These are phyloP conservation scores for Pythium dissimile DNA, from an alignment of 352 stramenopile species.

Conservation along the genomic window DNA sequence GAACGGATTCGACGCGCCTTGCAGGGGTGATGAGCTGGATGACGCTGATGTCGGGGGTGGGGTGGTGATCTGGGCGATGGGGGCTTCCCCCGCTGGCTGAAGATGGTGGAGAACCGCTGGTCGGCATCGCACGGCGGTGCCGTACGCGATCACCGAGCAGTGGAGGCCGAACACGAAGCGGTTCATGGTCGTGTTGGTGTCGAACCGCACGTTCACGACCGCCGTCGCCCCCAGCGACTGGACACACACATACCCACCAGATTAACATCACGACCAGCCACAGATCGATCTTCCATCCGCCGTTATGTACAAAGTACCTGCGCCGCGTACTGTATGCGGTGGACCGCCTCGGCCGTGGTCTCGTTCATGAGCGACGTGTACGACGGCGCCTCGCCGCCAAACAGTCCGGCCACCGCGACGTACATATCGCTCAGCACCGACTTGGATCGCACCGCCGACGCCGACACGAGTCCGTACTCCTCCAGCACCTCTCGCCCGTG, in stretches of 20 bases:
- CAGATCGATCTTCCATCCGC: not conserved
- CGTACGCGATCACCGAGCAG: conserved; percentile 78
- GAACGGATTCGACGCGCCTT: not conserved
- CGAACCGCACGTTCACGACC: conserved; percentile 77
- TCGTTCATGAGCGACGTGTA: conserved; percentile 86
- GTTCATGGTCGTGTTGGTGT: conserved; percentile 86
- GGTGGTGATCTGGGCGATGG: not conserved
- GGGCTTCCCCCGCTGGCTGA: conserved; percentile 5
- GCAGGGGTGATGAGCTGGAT: not conserved
- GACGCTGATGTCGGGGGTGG: not conserved
- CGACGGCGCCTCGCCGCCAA: conserved; percentile 67
- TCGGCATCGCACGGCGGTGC: conserved; percentile 66
- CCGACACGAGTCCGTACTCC: conserved; percentile 73
- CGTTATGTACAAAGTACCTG: conserved; percentile 19
- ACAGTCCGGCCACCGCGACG: conserved; percentile 60
- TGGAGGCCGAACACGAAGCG: conserved; percentile 81
- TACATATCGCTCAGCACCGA: conserved; percentile 83
- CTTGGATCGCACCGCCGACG: conserved; percentile 75
- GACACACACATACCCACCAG: not conserved
- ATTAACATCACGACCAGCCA: not conserved
- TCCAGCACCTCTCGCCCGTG: conserved; percentile 64
- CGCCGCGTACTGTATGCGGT: conserved; percentile 73
- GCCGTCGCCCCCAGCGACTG: conserved; percentile 71
- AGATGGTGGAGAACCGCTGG: conserved; percentile 20
- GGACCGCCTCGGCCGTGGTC: conserved; percentile 70